These are phyloP conservation scores for Mycogone perniciosa DNA, from an alignment of 2,329 filamentous ascomycete genomes.

Conservation along the genomic window DNA sequence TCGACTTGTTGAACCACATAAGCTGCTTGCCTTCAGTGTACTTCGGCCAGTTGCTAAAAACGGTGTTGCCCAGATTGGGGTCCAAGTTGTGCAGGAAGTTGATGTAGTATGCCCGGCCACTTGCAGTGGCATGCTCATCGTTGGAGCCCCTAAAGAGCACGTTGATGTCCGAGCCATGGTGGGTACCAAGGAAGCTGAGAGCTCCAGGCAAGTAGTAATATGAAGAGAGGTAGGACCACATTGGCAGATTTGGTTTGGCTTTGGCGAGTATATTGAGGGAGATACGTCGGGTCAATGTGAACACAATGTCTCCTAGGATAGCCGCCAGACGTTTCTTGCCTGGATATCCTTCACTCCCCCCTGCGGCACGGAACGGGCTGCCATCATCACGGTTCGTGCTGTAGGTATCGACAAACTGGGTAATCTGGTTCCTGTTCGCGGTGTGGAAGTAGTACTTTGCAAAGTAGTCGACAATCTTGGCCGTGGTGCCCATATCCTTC, in stretches of 20 bases:
- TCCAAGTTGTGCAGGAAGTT: slow-evolving; percentile 7
- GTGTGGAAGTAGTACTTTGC: slow-evolving; percentile 42
- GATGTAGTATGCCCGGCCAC: slow-evolving; percentile 38
- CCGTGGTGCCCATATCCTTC: slow-evolving; percentile 49
- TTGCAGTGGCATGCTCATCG: slow-evolving; percentile 43
- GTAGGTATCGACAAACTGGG: slow-evolving; percentile 48
- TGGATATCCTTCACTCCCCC: slow-evolving; percentile 55
- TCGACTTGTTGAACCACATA: slow-evolving; percentile 33
- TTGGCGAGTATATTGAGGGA: background rate
- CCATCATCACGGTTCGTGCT: slow-evolving; percentile 42
- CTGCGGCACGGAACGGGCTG: slow-evolving; percentile 53
- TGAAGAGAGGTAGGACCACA: slow-evolving; percentile 8
- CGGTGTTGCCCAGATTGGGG: slow-evolving; percentile 16
- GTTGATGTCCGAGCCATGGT: slow-evolving; percentile 3
- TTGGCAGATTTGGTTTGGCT: background rate
- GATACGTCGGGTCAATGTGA: slow-evolving; percentile 4
- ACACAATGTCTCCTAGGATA: slow-evolving; percentile 6
- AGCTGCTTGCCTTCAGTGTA: slow-evolving; percentile 41
- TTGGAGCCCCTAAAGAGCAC: background rate
- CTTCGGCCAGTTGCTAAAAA: slow-evolving; percentile 33
- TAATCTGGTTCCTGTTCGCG: slow-evolving; percentile 33
- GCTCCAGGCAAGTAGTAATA: background rate
- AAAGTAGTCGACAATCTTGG: slow-evolving; percentile 48
- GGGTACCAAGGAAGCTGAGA: background rate
- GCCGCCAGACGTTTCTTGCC: slow-evolving; percentile 60